A percentile compares a stretch with the other conserved stretches of the same genome.
Conservation (phyloP, 768 basidiomycete species). For the Leucocoprinus leucothites region DNA sequence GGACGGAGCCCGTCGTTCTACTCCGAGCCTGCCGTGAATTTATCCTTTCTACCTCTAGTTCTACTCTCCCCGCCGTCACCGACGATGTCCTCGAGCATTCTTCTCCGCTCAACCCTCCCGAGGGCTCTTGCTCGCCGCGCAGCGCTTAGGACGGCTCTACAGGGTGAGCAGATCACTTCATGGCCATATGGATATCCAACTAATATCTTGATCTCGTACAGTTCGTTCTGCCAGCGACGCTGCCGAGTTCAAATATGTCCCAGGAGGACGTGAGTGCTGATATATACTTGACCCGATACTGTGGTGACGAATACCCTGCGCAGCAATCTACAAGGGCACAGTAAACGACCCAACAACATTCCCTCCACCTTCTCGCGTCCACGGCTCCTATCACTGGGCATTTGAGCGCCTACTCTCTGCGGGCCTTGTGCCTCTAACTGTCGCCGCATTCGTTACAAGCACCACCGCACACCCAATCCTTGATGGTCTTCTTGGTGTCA, state of each 20-base stretch:
- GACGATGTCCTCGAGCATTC: conserved; percentile 48
- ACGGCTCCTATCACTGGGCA: conserved; percentile 90
- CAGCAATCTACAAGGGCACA: conserved; percentile 86
- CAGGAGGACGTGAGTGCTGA: conserved; percentile 63
- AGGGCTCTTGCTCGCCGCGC: conserved; percentile 41
- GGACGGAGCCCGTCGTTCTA: background rate
- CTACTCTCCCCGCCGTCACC: conserved; percentile 16
- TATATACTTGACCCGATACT: background rate
- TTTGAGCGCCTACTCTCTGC: conserved; percentile 94
- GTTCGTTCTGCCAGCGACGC: conserved; percentile 38
- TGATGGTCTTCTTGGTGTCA: conserved; percentile 85
- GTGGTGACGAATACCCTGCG: background rate
- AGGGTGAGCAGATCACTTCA: conserved; percentile 33
- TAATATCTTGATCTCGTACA: conserved; percentile 21
- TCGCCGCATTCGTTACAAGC: conserved; percentile 77
- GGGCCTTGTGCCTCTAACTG: conserved; percentile 83
- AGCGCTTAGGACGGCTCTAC: conserved; percentile 34
- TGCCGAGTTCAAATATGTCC: conserved; percentile 43
- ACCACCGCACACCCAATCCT: conserved; percentile 77
- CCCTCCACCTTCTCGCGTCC: conserved; percentile 73
- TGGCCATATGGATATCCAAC: background rate
- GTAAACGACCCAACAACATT: conserved; percentile 95
- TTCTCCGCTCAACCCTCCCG: conserved; percentile 47
- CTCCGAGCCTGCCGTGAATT: background rate
- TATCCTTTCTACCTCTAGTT: background rate